These are phyloP conservation scores for Amphichorda felina DNA, from an alignment of 2,329 filamentous ascomycete genomes.

Conservation along the genomic window DNA sequence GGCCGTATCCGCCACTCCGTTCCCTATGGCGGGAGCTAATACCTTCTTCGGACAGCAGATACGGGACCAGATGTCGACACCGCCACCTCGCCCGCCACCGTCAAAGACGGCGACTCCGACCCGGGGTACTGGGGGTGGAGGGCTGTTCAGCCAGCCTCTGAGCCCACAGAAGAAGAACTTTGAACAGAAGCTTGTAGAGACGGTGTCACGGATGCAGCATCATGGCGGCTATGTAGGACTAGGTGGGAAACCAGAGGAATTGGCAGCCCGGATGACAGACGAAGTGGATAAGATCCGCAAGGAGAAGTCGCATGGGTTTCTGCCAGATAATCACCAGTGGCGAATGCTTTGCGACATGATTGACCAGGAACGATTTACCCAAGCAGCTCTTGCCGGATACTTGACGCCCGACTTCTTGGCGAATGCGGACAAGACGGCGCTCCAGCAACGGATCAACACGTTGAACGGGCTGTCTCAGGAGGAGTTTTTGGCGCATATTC, in stretches of 20 bases:
- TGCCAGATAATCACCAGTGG: conserved; percentile 23
- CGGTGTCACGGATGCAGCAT: not conserved
- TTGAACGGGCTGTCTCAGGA: conserved; percentile 13
- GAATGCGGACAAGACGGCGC: conserved; percentile 9
- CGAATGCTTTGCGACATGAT: conserved; percentile 15
- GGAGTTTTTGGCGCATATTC: conserved; percentile 13
- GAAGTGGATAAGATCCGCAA: conserved; percentile 14
- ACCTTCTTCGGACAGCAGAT: conserved; percentile 19
- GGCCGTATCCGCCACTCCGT: conserved; percentile 6
- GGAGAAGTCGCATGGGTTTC: conserved; percentile 12
- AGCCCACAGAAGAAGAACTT: not conserved
- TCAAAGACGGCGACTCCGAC: not conserved
- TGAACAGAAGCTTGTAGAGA: not conserved
- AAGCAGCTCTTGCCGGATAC: conserved; percentile 13
- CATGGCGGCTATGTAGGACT: not conserved
- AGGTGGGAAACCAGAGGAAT: not conserved
- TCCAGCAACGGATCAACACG: conserved; percentile 12
- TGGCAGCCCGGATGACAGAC: conserved; percentile 4
- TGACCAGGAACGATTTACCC: conserved; percentile 15
- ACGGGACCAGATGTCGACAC: not conserved
- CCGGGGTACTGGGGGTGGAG: not conserved
- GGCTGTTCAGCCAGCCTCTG: not conserved
- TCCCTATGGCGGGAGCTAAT: conserved; percentile 22
- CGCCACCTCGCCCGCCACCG: not conserved
- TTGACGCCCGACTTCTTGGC: conserved; percentile 16